These are phyloP conservation scores for Rubia yunnanensis DNA, from an alignment of 257 asterid species.

Conservation along the genomic window DNA sequence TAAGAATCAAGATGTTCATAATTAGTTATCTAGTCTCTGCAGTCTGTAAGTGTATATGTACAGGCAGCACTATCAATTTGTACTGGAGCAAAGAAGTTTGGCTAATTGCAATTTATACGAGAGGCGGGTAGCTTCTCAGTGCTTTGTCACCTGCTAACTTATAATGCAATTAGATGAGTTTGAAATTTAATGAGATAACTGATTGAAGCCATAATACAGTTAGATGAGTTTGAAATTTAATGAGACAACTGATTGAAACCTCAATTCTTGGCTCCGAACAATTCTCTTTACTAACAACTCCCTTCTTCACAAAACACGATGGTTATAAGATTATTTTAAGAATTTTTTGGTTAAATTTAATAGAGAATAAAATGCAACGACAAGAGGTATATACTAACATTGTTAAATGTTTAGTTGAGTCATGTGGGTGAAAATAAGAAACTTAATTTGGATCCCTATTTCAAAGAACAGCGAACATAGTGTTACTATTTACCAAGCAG, in stretches of 20 bases:
- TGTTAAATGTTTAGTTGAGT: no score
- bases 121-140: conserved; percentile 50
- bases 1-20: not conserved
- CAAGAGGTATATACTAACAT: no score
- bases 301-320: not conserved
- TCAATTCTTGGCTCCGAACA: conserved; percentile 51
- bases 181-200: conserved; percentile 64
- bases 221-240: conserved; percentile 62
- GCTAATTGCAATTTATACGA: conserved; percentile 73
- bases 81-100: conserved; percentile 25
- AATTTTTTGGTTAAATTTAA: not conserved
- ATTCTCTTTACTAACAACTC: not conserved
- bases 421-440: not conserved
- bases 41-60: not conserved
- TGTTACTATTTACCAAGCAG: not conserved
- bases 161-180: conserved; percentile 53
- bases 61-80: conserved; percentile 78
- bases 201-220: conserved; percentile 63
- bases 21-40: conserved; percentile 3
- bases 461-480: not conserved
- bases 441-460: not conserved
- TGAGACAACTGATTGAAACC: conserved; percentile 64
- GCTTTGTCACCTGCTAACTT: conserved; percentile 42
- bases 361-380: not conserved
- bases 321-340: not conserved